phyloP scores from a whole-genome alignment of 768 basidiomycete species.

The Fibroporia radiculosa region DNA sequence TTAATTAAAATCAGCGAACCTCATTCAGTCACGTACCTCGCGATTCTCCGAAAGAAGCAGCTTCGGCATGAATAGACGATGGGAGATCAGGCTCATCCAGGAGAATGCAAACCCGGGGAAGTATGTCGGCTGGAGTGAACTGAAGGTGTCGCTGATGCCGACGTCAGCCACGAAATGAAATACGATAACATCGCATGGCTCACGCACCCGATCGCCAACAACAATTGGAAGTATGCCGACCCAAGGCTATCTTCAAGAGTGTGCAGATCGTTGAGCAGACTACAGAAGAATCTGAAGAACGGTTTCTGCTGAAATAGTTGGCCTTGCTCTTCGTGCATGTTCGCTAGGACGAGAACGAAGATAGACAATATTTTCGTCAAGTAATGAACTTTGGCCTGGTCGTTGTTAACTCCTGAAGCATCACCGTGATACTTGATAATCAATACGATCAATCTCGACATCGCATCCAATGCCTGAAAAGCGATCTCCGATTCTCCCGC shows the following conservation, averaged over 20 bases:
- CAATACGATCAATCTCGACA: conserved; percentile 91
- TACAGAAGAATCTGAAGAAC: conserved; percentile 98
- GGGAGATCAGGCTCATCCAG: conserved; percentile 95
- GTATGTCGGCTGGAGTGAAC: conserved; percentile 90
- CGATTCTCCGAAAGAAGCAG: conserved; percentile 80
- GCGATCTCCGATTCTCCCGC: conserved; percentile 67
- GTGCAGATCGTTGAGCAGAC: conserved; percentile 86
- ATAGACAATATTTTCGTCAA: conserved; percentile 96
- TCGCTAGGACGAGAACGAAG: conserved; percentile 91
- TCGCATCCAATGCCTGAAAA: conserved; percentile 91
- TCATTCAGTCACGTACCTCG: conserved; percentile 43
- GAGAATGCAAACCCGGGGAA: conserved; percentile 99
- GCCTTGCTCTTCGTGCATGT: conserved; percentile 91
- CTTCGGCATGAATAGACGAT: conserved; percentile 96
- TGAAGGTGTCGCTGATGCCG: conserved; percentile 75
- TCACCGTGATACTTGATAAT: conserved; percentile 99
- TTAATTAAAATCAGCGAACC: not conserved
- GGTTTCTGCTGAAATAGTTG: conserved; percentile 91
- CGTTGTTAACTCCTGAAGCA: conserved; percentile 85
- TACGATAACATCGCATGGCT: not conserved
- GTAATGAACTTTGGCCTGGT: conserved; percentile 94
- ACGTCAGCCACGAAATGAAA: not conserved
- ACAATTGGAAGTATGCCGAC: conserved; percentile 80
- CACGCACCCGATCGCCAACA: conserved; percentile 79
- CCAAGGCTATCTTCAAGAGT: conserved; percentile 80